Evolutionary conservation across 148 eudicot genomes (phyloP), one percentile per base, ranked within the genome.

Genomic region (Nepenthes gracilis): DNA sequence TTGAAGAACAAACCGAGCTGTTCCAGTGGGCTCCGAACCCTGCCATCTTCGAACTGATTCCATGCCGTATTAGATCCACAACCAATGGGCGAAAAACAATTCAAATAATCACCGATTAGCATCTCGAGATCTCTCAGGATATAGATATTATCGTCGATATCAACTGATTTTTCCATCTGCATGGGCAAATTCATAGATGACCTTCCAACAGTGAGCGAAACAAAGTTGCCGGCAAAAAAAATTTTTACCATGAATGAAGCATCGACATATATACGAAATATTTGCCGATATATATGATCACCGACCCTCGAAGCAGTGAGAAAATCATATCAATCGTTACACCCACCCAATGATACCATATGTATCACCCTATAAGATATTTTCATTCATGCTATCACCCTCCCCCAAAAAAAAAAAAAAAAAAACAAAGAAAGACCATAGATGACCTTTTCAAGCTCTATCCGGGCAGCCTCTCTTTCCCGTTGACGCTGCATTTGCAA

Each of bases 111-210:
- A 13, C 75, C 78, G 37, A 78, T 55, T 13, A 87, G 61, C 68
- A 55, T 61, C 66, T 85, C 93, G 9, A 91, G 76, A 8, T 87
- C 97, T 65, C 64, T 68, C 43, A 81, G 54, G 47, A 71, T 60
- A 43, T 64, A 61, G n/a, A 62, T 51, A 57, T 78, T 82, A 32
- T 85, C 78, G 10, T 74, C 83, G n/a, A 88, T 58, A 36, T 76
- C 75, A 33, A 88, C 89, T 35, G 93, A 76, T 70, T 65, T 85
- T 71, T 85, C 84, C 83, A 91, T 82, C 96, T 91, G 81, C 69
- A 79, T 36, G 36, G 47, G 10, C 12, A 36, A 14, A 43, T 23
- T 23, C 23, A 23, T 23, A 23, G 23, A 23, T 23, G 23, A 23
- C 23, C 23, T 23, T 23, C 23, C 23, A 23, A 23, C 23, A 23